These are phyloP conservation scores for Claviceps monticola DNA, from an alignment of 2,329 filamentous ascomycete species.

Conservation along the genomic window DNA sequence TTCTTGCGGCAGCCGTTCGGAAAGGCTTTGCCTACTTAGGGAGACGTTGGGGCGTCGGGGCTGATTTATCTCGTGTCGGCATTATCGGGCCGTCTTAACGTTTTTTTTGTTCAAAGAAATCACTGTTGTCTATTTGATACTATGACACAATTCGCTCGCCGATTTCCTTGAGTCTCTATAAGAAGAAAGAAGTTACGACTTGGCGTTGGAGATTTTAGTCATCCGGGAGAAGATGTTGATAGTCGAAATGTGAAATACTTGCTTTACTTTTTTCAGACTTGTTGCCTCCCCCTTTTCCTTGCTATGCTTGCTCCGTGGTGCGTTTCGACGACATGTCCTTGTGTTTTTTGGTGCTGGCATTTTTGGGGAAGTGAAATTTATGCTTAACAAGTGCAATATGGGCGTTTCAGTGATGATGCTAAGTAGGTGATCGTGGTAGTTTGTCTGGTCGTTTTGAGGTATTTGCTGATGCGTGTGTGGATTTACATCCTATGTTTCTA, in stretches of 20 bases:
- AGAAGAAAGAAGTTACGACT: constrained; percentile 19
- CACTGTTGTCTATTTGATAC: constrained; percentile 20
- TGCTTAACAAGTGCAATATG: neutral
- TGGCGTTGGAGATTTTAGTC: constrained; percentile 28
- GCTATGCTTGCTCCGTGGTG: neutral
- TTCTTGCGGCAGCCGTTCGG: constrained; percentile 11
- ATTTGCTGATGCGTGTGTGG: neutral
- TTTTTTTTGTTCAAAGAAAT: constrained; percentile 3
- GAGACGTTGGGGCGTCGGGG: constrained; percentile 16
- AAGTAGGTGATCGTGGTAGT: too few species aligned
- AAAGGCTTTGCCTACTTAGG: constrained; percentile 10
- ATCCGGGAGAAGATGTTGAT: constrained; percentile 23
- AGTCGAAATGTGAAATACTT: constrained; percentile 22
- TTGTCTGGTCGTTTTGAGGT: too few species aligned
- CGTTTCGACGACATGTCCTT: neutral
- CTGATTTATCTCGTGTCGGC: constrained; percentile 14
- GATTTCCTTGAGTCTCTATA: constrained; percentile 16
- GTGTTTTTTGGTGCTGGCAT: constrained; percentile 1
- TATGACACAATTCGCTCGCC: constrained; percentile 15
- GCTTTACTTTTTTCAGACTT: constrained; percentile 11
- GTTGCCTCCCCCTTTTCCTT: neutral
- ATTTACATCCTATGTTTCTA: neutral
- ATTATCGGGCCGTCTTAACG: constrained; percentile 8
- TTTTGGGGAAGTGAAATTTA: constrained; percentile 2
- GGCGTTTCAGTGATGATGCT: neutral